Evolutionary conservation across 208 protist species (phyloP), one percentile per base, ranked within the genome.

Genomic region (Trypanosoma lewisi): DNA sequence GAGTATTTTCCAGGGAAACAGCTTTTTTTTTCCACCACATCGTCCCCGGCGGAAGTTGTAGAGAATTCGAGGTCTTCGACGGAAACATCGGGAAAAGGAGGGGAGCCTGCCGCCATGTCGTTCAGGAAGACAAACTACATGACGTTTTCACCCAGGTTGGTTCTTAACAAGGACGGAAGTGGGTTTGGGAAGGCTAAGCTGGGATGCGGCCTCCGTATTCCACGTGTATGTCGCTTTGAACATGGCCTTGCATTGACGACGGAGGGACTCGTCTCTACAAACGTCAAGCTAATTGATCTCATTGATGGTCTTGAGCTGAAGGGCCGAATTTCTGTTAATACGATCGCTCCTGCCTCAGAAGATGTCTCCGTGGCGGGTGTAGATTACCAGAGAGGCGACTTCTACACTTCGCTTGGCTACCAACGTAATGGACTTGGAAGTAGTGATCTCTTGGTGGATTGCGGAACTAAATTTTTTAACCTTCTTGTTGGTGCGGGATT

Each of bases 391-490:
- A 78, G 77, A 37, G 71, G 68, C 33, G 89, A 95, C 57, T 88
- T 93, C 59, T 95, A 92, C 70, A 80, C 76, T 27, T 63, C 75
- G 17, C 49, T 83, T 16, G 72, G 75, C 9, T 90, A 89, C 48
- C 85, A 93, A 69, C 80, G 83, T 41, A 95, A 95, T 62, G 84
- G 85, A 33, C 75, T 95, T 36, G 89, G 89, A 19, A 93, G 85
- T 63, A 95, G 83, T 71, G 85, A 92, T 54, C 70, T 91, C 6
- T 64, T 89, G n/a, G 77, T 95, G 12, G 85, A 93, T 70, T 88
- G 75, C 37, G 89, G 89, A 60, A 85, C 81, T 25, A 85, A 78
- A 9, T 95, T 92, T 56, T 83, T 91, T 41, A 93, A 95, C 74
- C 60, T 92, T 33, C 68, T 95, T 21, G 70, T 77, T 19, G 89